Evolutionary conservation across 2,329 filamentous ascomycete genomes (phyloP).

Genomic region (Paramyrothecium sp.): DNA sequence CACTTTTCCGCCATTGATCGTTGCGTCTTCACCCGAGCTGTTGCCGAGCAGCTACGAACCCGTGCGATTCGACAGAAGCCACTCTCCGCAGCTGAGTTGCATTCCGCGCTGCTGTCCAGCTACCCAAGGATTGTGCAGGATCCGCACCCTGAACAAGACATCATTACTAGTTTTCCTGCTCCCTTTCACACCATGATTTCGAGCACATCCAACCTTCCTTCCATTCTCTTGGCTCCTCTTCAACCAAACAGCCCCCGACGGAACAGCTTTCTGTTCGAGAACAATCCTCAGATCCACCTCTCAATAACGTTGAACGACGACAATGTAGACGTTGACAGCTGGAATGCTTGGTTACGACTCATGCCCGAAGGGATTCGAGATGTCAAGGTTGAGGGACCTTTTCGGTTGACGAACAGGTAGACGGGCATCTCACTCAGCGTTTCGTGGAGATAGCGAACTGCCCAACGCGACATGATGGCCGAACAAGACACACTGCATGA

Average conservation of each 20-base stretch:
- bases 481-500: background rate
- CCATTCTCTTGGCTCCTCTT: conserved; percentile 54
- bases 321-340: conserved; percentile 49
- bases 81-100: conserved; percentile 52
- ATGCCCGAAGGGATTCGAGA: conserved; percentile 58
- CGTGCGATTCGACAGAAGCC: conserved; percentile 43
- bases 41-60: conserved; percentile 48
- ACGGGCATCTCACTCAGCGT: too few relatives aligned
- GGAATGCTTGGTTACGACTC: conserved; percentile 57
- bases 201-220: conserved; percentile 51
- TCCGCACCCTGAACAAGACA: conserved; percentile 44
- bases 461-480: too few relatives aligned
- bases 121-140: conserved; percentile 54
- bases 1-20: conserved; percentile 46
- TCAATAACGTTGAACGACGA: conserved; percentile 51
- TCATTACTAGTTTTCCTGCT: conserved; percentile 47
- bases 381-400: conserved; percentile 53
- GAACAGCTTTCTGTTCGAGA: conserved; percentile 37
- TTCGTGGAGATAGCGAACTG: too few relatives aligned
- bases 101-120: conserved; percentile 49
- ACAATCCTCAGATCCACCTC: conserved; percentile 47
- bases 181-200: conserved; percentile 57
- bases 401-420: conserved; percentile 14
- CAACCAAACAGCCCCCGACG: conserved; percentile 37
- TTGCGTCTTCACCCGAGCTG: conserved; percentile 49